Evolutionary conservation across 371 early-diverging fungal species (phyloP).

Genomic region (Mucor mucedo): DNA sequence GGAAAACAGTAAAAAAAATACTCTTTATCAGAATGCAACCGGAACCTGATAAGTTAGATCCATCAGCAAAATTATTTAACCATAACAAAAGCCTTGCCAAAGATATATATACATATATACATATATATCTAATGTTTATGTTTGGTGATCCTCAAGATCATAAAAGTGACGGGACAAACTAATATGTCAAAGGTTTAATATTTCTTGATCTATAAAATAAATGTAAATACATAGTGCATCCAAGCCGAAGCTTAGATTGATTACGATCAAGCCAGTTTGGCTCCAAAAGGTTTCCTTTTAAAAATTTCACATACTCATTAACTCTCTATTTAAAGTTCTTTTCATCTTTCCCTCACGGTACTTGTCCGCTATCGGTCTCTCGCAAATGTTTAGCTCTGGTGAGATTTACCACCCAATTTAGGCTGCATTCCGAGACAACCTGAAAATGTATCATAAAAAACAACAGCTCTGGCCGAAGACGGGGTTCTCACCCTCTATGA

Average conservation of each 20-base stretch:
- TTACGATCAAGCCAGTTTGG: constrained; percentile 31
- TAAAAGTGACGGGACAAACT: too few relatives aligned
- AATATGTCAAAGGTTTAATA: too few relatives aligned
- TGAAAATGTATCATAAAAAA: constrained; percentile 39
- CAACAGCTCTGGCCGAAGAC: constrained; percentile 36
- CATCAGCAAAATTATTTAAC: too few relatives aligned
- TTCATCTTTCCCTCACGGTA: constrained; percentile 81
- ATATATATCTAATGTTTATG: too few relatives aligned
- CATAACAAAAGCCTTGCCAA: too few relatives aligned
- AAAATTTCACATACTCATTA: constrained; percentile 57
- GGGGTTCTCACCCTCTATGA: constrained; percentile 66
- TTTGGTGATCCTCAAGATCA: too few relatives aligned
- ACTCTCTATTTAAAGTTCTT: constrained; percentile 61
- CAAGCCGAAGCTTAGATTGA: constrained; percentile 11
- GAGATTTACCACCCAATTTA: constrained; percentile 67
- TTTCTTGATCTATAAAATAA: too few relatives aligned
- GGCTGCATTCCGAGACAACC: constrained; percentile 61
- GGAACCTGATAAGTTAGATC: too few relatives aligned
- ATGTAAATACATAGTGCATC: constrained; percentile 31
- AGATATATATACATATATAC: too few relatives aligned
- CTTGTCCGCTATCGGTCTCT: constrained; percentile 80
- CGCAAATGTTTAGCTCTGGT: constrained; percentile 76
- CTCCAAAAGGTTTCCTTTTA: constrained; percentile 40
- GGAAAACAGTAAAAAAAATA: too few relatives aligned
- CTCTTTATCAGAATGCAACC: too few relatives aligned